Conservation (phyloP, 176 grass and related monocot species). For the Oryza nivara region DNA sequence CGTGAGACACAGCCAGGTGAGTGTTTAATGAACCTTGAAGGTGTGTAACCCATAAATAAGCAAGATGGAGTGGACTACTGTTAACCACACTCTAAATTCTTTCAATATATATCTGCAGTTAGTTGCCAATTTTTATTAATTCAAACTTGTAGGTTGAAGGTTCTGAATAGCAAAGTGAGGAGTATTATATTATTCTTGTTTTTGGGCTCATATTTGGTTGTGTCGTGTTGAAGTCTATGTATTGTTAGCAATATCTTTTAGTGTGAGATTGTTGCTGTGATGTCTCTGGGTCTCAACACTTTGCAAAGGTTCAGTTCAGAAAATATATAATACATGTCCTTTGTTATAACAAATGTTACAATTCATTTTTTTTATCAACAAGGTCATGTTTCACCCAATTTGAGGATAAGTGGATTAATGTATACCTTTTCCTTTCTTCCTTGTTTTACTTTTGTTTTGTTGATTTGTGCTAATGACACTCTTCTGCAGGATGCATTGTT, state of each 20-base stretch:
- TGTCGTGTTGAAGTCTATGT: not conserved
- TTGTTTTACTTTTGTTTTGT: too few relatives aligned
- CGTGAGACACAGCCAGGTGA: conserved; percentile 44
- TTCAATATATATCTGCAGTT: not conserved
- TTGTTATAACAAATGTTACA: not conserved
- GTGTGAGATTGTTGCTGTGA: not conserved
- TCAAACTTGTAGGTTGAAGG: not conserved
- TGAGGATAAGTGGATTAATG: not conserved
- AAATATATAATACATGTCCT: not conserved
- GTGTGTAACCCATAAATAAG: not conserved
- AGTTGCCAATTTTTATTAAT: not conserved
- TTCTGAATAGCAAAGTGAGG: not conserved
- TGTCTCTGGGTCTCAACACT: not conserved
- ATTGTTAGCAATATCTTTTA: not conserved
- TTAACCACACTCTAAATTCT: not conserved
- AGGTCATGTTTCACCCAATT: not conserved
- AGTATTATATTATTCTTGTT: not conserved
- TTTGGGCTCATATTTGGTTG: not conserved
- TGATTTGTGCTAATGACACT: too few relatives aligned
- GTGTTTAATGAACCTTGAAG: not conserved
- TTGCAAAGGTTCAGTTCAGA: not conserved
- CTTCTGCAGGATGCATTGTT: not conserved
- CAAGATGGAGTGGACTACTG: not conserved
- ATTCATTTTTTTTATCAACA: not conserved
- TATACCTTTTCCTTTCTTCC: too few relatives aligned